A percentile compares a stretch with the other conserved stretches of the same genome.
Evolutionary conservation across 257 asterid genomes (phyloP).

Genomic region (Solanum dulcamara): DNA sequence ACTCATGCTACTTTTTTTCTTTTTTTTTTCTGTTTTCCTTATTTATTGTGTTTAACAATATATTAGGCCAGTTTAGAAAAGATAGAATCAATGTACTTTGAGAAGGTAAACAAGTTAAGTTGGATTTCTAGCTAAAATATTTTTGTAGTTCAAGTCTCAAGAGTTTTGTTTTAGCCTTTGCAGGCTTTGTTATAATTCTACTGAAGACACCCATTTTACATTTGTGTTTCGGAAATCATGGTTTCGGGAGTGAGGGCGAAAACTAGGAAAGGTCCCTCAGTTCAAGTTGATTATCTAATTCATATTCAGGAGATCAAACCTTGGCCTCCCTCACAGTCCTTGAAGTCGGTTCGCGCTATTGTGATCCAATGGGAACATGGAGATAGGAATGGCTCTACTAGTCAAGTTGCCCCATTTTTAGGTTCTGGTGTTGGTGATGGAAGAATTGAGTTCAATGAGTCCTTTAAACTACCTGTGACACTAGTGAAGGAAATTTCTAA

Average conservation of each 20-base stretch:
- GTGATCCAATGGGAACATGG: constrained; percentile 77
- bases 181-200: neutral
- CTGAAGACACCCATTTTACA: neutral
- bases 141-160: neutral
- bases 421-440: constrained; percentile 50
- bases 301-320: constrained; percentile 63
- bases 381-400: constrained; percentile 44
- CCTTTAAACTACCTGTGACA: constrained; percentile 53
- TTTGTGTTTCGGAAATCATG: constrained; percentile 18
- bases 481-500: constrained; percentile 37
- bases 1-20: neutral
- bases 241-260: constrained; percentile 53
- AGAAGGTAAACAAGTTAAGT: neutral
- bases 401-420: constrained; percentile 49
- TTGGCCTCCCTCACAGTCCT: constrained; percentile 86
- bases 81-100: neutral
- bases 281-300: constrained; percentile 49
- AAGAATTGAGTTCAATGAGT: constrained; percentile 52
- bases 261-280: constrained; percentile 35
- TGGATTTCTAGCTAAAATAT: neutral
- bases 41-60: neutral
- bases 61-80: neutral
- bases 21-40: neutral
- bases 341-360: constrained; percentile 42
- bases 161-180: neutral